These are phyloP conservation scores for Cladophialophora immunda DNA, from an alignment of 2,329 filamentous ascomycete species.

Conservation along the genomic window DNA sequence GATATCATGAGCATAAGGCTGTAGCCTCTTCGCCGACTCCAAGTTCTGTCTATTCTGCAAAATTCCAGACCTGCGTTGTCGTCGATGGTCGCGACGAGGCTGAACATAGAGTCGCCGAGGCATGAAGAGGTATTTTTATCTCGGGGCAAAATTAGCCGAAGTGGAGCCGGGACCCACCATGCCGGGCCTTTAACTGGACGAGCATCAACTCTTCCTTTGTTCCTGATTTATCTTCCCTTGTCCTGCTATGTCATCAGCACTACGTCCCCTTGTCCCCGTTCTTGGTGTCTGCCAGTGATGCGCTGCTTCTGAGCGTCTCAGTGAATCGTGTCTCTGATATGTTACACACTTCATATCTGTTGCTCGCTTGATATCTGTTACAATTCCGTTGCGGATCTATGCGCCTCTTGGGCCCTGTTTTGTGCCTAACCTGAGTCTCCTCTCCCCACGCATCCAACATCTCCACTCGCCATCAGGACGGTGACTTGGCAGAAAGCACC, in stretches of 20 bases:
- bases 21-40: too few relatives aligned
- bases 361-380: neutral
- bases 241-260: constrained; percentile 5
- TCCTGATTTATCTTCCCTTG: constrained; percentile 11
- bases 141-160: constrained; percentile 5
- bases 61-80: too few relatives aligned
- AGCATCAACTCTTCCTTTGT: constrained; percentile 8
- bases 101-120: neutral
- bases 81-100: neutral
- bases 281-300: neutral
- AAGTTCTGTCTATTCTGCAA: too few relatives aligned
- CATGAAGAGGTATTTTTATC: neutral
- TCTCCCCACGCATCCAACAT: neutral
- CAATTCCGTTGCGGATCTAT: neutral
- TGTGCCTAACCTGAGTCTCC: neutral
- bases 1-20: too few relatives aligned
- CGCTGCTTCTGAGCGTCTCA: neutral
- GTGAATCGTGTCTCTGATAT: neutral
- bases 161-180: neutral
- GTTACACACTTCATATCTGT: neutral
- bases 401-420: neutral
- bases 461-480: neutral
- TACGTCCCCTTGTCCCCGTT: neutral
- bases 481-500: neutral
- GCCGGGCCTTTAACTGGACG: neutral